These are phyloP conservation scores for Cryomyces antarcticus DNA, from an alignment of 495 filamentous ascomycete species.

Conservation along the genomic window DNA sequence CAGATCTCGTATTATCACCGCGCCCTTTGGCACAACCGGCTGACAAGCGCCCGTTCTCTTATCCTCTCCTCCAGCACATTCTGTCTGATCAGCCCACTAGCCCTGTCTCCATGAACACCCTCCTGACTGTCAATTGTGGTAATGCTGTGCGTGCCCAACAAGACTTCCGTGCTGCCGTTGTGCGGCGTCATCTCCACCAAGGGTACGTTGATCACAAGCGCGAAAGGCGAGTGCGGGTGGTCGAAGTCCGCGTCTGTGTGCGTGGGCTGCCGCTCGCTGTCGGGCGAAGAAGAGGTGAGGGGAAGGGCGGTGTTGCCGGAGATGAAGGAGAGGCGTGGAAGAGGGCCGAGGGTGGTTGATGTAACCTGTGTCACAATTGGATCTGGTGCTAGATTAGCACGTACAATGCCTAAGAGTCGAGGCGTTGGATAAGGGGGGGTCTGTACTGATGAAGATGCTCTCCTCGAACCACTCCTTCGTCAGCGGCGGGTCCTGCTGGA, in stretches of 20 bases:
- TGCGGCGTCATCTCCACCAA: conserved; percentile 29
- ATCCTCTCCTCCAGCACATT: conserved; percentile 22
- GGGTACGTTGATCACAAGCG: conserved; percentile 33
- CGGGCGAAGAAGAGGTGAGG: conserved; percentile 18
- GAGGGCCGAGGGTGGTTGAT: conserved; percentile 27
- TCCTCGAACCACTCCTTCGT: conserved; percentile 19
- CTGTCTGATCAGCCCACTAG: conserved; percentile 26
- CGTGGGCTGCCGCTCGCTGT: conserved; percentile 23
- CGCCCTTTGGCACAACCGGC: conserved; percentile 29
- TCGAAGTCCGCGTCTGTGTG: conserved; percentile 38
- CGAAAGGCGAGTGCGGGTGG: conserved; percentile 33
- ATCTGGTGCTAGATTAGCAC: conserved; percentile 12
- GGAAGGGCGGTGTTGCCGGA: conserved; percentile 34
- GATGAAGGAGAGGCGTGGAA: conserved; percentile 27
- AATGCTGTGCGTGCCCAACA: conserved; percentile 33
- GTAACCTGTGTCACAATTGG: conserved; percentile 29
- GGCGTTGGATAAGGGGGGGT: too few relatives aligned
- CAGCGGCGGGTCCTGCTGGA: conserved; percentile 5
- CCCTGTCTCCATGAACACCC: conserved; percentile 25
- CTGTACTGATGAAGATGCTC: conserved; percentile 19
- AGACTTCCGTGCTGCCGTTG: conserved; percentile 39
- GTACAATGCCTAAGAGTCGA: too few relatives aligned
- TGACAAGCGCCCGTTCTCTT: conserved; percentile 24
- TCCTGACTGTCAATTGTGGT: conserved; percentile 23
- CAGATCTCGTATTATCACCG: conserved; percentile 32